A percentile compares a stretch with the other conserved stretches of the same genome.
These are phyloP conservation scores for Thraustochytrium striatum DNA, from an alignment of 352 stramenopile genomes.

Conservation along the genomic window DNA sequence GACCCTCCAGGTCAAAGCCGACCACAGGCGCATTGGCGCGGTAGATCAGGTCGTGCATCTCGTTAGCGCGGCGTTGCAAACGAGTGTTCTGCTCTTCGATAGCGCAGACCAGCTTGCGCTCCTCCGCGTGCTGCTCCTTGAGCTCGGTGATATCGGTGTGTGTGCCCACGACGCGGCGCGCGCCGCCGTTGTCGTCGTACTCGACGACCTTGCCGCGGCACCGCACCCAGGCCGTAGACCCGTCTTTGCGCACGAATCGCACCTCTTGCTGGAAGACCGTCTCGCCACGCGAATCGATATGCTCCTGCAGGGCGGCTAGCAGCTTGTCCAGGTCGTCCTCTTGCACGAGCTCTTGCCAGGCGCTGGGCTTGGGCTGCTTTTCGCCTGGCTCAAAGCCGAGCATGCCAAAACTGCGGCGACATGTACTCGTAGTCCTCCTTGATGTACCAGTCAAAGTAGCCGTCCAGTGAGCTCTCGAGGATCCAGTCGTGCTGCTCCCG, in stretches of 20 bases:
- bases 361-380: constrained; percentile 31
- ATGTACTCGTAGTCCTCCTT: constrained; percentile 45
- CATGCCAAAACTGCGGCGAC: constrained; percentile 9
- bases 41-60: constrained; percentile 5
- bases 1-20: constrained; percentile 3
- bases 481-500: constrained; percentile 3
- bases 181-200: not conserved
- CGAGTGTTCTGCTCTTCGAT: not conserved
- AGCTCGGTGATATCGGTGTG: constrained; percentile 34
- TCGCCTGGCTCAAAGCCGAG: constrained; percentile 27
- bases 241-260: constrained; percentile 27
- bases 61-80: not conserved
- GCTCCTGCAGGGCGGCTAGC: not conserved
- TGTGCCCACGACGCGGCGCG: constrained; percentile 16
- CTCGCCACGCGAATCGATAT: constrained; percentile 1
- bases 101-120: not conserved
- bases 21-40: constrained; percentile 38
- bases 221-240: constrained; percentile 14
- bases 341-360: constrained; percentile 29
- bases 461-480: constrained; percentile 36
- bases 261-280: constrained; percentile 20
- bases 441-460: constrained; percentile 44
- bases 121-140: constrained; percentile 1
- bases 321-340: constrained; percentile 12
- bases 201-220: constrained; percentile 26